These are phyloP conservation scores for Mycosarcoma mackinlayi DNA, from an alignment of 1,284 basidiomycete species.

Conservation along the genomic window DNA sequence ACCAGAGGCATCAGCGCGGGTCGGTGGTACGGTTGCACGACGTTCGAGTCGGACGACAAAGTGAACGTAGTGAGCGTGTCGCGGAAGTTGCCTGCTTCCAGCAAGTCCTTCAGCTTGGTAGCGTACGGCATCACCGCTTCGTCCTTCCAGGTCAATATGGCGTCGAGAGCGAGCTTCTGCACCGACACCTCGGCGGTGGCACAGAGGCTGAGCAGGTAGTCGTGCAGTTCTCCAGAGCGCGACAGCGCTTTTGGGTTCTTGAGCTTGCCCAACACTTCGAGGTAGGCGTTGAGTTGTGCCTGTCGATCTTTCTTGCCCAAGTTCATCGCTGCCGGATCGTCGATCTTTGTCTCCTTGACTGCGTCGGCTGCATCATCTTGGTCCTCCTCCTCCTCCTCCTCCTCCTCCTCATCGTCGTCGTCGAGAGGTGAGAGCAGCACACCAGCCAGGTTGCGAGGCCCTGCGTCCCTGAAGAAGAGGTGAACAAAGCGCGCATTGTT, in stretches of 20 bases:
- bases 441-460: constrained; percentile 43
- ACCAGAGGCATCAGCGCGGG: constrained; percentile 79
- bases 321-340: constrained; percentile 25
- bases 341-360: constrained; percentile 11
- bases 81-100: constrained; percentile 88
- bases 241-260: constrained; percentile 87
- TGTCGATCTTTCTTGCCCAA: constrained; percentile 48
- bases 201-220: constrained; percentile 80
- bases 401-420: constrained; percentile 41
- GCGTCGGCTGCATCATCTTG: background rate
- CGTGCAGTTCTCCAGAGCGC: constrained; percentile 76
- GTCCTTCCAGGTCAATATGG: constrained; percentile 85
- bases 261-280: constrained; percentile 88
- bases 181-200: constrained; percentile 85
- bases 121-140: constrained; percentile 77
- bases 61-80: constrained; percentile 82
- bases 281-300: constrained; percentile 71
- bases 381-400: constrained; percentile 20
- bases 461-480: constrained; percentile 55
- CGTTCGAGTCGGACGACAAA: constrained; percentile 66
- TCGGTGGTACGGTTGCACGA: constrained; percentile 76
- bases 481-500: constrained; percentile 55
- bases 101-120: constrained; percentile 76
- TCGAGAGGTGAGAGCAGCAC: constrained; percentile 38
- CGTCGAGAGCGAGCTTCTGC: constrained; percentile 82